Evolutionary conservation across 2,329 filamentous ascomycete genomes (phyloP).

Genomic region (Aspergillus arachidicola): DNA sequence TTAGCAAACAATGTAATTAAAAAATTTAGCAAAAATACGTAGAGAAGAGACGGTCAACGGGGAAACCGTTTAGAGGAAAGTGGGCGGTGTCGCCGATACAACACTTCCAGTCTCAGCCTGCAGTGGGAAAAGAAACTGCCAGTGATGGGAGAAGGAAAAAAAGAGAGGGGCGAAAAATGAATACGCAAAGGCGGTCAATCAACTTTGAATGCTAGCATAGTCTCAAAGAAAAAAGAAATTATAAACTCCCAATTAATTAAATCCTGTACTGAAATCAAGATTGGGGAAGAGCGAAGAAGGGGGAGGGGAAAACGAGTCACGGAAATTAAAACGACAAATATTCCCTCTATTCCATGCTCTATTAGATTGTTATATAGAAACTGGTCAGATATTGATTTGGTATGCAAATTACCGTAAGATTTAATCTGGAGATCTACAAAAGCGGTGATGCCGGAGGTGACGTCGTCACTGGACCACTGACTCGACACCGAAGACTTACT

Average conservation of each 20-base stretch:
- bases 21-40: slow-evolving; percentile 7
- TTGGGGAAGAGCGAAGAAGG: background rate
- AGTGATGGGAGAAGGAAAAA: background rate
- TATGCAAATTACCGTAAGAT: background rate
- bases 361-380: background rate
- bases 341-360: background rate
- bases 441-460: background rate
- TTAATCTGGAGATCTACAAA: background rate
- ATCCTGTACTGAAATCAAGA: background rate
- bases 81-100: background rate
- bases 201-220: background rate
- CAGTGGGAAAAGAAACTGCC: background rate
- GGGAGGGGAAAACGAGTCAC: background rate
- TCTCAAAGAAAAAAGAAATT: background rate
- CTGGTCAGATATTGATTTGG: background rate
- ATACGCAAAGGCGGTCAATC: background rate
- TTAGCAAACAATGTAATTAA: background rate
- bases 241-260: background rate
- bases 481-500: background rate
- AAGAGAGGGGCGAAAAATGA: background rate
- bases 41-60: background rate
- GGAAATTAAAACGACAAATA: background rate
- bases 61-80: background rate
- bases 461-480: background rate
- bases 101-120: background rate